phyloP scores from a whole-genome alignment of 2,329 filamentous ascomycete genomes.

The Fusarium newnesense region DNA sequence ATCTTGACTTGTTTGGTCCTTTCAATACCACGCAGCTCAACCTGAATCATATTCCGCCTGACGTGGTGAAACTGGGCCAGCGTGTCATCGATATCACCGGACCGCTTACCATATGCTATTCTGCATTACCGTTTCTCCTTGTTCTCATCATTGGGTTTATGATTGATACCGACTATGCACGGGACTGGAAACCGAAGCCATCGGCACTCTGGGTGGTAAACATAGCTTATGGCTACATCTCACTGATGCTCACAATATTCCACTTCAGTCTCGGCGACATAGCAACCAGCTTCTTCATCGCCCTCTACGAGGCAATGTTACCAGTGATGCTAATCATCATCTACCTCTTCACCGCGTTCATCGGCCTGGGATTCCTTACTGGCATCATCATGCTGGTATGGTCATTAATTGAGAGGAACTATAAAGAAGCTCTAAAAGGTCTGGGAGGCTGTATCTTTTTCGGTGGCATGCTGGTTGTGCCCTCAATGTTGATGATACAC shows the following conservation, averaged over 20 bases:
- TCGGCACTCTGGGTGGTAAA: not conserved
- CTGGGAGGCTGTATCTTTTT: not conserved
- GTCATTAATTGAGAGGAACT: not conserved
- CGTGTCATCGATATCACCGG: not conserved
- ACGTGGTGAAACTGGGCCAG: not conserved
- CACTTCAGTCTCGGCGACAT: conserved; percentile 6
- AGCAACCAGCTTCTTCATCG: not conserved
- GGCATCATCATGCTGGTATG: not conserved
- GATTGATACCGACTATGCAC: not conserved
- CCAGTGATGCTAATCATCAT: not conserved
- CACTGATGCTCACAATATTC: not conserved
- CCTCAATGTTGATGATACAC: not conserved
- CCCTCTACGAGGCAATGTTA: not conserved
- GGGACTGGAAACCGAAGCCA: not conserved
- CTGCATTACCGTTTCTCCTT: not conserved
- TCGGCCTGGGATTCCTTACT: not conserved
- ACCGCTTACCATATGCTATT: not conserved
- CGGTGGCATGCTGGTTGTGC: not conserved
- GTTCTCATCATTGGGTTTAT: not conserved
- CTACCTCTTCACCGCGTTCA: not conserved
- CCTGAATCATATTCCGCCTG: not conserved
- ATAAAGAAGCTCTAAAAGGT: not conserved
- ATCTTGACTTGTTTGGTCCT: not conserved
- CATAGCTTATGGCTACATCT: not conserved
- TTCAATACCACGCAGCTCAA: not conserved